Evolutionary conservation across 768 basidiomycete species (phyloP).

Genomic region (Calvatia gigantea): DNA sequence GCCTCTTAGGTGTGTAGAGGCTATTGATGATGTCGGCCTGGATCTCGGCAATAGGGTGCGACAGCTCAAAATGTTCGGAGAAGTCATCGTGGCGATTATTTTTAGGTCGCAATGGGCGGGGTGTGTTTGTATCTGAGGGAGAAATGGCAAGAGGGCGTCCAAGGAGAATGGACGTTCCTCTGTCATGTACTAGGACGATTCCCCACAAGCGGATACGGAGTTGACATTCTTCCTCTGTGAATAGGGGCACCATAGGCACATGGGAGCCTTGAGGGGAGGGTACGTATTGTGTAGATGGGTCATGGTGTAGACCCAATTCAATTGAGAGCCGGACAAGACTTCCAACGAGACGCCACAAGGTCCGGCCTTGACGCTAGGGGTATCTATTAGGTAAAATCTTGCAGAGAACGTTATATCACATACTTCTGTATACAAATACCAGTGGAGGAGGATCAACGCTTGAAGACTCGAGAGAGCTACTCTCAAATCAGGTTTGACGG

Average conservation of each 20-base stretch:
- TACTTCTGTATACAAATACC: slow-evolving; percentile 89
- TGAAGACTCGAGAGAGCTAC: slow-evolving; percentile 83
- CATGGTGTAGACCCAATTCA: slow-evolving; percentile 84
- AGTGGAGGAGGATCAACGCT: slow-evolving; percentile 79
- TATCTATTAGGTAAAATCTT: slow-evolving; percentile 7
- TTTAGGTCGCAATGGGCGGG: slow-evolving; percentile 54
- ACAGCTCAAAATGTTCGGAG: slow-evolving; percentile 78
- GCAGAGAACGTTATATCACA: slow-evolving; percentile 15
- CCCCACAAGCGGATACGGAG: slow-evolving; percentile 82
- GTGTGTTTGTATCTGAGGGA: slow-evolving; percentile 81
- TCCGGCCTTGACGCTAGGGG: slow-evolving; percentile 78
- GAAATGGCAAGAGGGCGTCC: slow-evolving; percentile 82
- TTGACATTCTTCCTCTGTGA: slow-evolving; percentile 74
- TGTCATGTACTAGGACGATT: slow-evolving; percentile 82
- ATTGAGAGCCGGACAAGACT: slow-evolving; percentile 79
- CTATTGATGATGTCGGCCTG: slow-evolving; percentile 90
- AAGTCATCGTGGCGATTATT: slow-evolving; percentile 39
- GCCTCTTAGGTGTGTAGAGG: slow-evolving; percentile 73
- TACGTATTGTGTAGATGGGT: slow-evolving; percentile 63
- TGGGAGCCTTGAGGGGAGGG: slow-evolving; percentile 25
- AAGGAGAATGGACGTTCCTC: slow-evolving; percentile 83
- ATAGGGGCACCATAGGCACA: slow-evolving; percentile 27
- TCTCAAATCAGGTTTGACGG: slow-evolving; percentile 76
- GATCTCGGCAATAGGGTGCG: slow-evolving; percentile 74
- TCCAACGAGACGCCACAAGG: slow-evolving; percentile 85